These are phyloP conservation scores for Fremontodendron californicum DNA, from an alignment of 345 rosid species.

Conservation along the genomic window DNA sequence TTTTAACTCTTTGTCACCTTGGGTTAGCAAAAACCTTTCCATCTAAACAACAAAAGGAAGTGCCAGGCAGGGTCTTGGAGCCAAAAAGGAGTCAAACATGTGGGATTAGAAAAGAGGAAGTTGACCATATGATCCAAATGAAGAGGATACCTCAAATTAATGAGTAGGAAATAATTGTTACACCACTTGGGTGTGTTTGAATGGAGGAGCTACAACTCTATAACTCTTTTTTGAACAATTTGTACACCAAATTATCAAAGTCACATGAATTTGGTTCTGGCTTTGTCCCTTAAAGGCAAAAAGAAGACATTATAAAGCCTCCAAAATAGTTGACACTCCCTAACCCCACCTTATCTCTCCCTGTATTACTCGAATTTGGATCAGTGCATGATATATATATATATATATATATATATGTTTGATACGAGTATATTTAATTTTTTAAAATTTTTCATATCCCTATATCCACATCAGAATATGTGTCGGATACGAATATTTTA, in stretches of 20 bases:
- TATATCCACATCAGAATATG: too few species aligned
- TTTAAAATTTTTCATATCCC: too few species aligned
- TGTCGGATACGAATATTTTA: too few species aligned
- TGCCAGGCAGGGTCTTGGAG: not conserved
- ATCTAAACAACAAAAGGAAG: conserved; percentile 4
- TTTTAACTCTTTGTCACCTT: not conserved
- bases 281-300: conserved; percentile 18
- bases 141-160: conserved; percentile 27
- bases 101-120: conserved; percentile 23
- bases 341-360: conserved; percentile 24
- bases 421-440: too few species aligned
- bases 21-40: not conserved
- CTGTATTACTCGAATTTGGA: too few species aligned
- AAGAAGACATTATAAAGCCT: conserved; percentile 26
- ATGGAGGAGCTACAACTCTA: not conserved
- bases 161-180: conserved; percentile 49
- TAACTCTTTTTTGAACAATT: conserved; percentile 5
- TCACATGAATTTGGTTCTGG: conserved; percentile 19
- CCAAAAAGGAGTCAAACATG: conserved; percentile 30
- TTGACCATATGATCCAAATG: conserved; percentile 28
- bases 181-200: conserved; percentile 19
- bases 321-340: conserved; percentile 33
- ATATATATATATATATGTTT: too few species aligned
- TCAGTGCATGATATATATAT: too few species aligned
- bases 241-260: conserved; percentile 8